Conservation (phyloP, 805 yeast genomes). For the Debaryomyces hansenii region DNA sequence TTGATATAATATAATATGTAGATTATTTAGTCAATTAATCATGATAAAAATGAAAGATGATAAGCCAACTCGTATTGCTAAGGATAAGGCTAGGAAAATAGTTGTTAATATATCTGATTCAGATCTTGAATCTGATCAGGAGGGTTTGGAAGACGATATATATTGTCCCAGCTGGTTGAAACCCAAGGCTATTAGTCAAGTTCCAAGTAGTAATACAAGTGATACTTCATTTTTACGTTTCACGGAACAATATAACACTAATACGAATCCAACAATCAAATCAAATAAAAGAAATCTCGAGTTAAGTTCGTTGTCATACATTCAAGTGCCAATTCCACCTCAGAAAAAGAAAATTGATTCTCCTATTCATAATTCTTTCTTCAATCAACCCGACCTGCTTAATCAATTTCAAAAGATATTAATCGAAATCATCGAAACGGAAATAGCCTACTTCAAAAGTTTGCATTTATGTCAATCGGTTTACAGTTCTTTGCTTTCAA, state of each 20-base stretch:
- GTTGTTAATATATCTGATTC: background rate
- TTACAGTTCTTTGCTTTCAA: conserved; percentile 29
- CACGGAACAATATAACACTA: background rate
- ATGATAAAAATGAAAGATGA: background rate
- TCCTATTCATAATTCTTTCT: conserved; percentile 26
- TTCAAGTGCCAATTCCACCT: background rate
- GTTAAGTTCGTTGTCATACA: background rate
- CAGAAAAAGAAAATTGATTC: conserved; percentile 32
- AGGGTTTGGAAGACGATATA: conserved; percentile 3
- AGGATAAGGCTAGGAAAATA: background rate
- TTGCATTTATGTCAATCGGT: conserved; percentile 28
- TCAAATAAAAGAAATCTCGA: conserved; percentile 4
- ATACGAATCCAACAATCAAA: background rate
- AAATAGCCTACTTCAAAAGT: conserved; percentile 27
- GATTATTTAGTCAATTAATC: background rate
- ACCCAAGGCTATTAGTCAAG: background rate
- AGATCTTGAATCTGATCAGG: background rate
- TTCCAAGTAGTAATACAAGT: background rate
- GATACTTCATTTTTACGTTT: background rate
- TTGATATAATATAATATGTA: background rate
- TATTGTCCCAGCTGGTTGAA: conserved; percentile 10
- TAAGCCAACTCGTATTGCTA: background rate
- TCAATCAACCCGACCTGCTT: conserved; percentile 5
- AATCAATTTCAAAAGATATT: conserved; percentile 9
- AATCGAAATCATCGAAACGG: conserved; percentile 30